These are phyloP conservation scores for Wickerhamiella vanderwaltii DNA, from an alignment of 805 yeast species.

Conservation along the genomic window DNA sequence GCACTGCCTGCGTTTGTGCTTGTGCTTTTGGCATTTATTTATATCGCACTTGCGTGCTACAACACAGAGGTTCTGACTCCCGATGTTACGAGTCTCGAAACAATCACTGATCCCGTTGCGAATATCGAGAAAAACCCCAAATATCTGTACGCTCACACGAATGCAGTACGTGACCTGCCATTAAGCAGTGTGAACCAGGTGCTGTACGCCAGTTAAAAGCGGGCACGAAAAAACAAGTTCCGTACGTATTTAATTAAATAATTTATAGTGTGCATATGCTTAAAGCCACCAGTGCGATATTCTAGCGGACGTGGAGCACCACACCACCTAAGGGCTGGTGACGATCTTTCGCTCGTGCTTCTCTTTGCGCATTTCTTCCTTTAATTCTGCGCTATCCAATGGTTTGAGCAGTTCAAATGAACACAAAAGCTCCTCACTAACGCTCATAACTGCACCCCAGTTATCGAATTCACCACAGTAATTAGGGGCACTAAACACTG, in stretches of 20 bases:
- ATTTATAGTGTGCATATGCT: conserved; percentile 5
- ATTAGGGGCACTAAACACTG: conserved; percentile 65
- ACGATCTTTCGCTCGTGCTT: conserved; percentile 59
- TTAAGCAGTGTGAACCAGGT: conserved; percentile 31
- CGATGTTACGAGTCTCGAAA: conserved; percentile 44
- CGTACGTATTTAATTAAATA: conserved; percentile 9
- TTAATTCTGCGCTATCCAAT: conserved; percentile 79
- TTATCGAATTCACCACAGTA: conserved; percentile 79
- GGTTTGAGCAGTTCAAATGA: conserved; percentile 91
- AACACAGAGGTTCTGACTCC: conserved; percentile 65
- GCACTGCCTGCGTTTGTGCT: conserved; percentile 62
- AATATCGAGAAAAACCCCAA: conserved; percentile 26
- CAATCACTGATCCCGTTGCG: conserved; percentile 58
- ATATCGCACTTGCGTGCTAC: conserved; percentile 57
- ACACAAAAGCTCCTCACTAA: conserved; percentile 81
- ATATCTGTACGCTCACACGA: conserved; percentile 48
- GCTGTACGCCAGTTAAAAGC: conserved; percentile 22
- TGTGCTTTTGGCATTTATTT: conserved; percentile 58
- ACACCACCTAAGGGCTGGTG: too few relatives aligned
- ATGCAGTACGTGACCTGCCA: conserved; percentile 83
- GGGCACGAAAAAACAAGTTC: too few relatives aligned
- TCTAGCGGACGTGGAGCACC: too few relatives aligned
- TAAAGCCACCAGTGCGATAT: too few relatives aligned
- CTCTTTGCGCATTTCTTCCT: conserved; percentile 91
- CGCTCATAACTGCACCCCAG: conserved; percentile 98